Evolutionary conservation across 1,284 basidiomycete species (phyloP), one percentile per base, ranked within the genome.

Genomic region (Anthracocystis walkeri): DNA sequence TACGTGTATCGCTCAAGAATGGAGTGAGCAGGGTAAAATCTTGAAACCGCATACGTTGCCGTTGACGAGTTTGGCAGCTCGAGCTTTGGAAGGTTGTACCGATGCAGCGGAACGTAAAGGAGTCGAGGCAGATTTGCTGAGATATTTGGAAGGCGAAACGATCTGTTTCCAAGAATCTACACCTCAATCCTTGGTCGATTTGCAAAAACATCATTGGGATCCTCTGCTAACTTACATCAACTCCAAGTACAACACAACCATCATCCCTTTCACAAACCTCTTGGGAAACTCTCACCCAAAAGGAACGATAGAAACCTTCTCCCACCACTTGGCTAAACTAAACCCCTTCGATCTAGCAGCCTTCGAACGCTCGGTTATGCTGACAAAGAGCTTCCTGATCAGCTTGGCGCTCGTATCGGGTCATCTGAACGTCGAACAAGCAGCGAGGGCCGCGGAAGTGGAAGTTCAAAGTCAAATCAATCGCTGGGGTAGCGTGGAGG

Each of bases 401-500:
- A 92, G 90, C 0, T 87, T 99, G 21, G 95, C 93, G 2, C 88
- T 99, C 16, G 89, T 96, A 27, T 90, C 90, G 79, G 90, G 90
- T 38, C 89, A 89, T 58, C 46, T 79, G 11, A 52, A 89, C 3
- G 93, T 91, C 0, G 92, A 99, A 77, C 88, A 94, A 82, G 96
- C 97, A 2, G 90, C 94, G 1, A 86, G 90, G 57, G 94, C 93
- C 0, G 90, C 94, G 5, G 92, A 93, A 66, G 96, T 97, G 8
- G 97, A 99, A 86, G 95, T 99, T 0, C 89, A 91, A 65, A 94
- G 92, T 82, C 97, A 99, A 87, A 97, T 97, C 71, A 90, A 96
- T 85, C 89, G 90, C 55, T 99, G 97, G 97, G 97, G 97, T 25
- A 94, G 97, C 86, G 97, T 99, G 0, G 97, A 99, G 87, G 97